These are phyloP conservation scores for Sarocladiaceae sp. DNA, from an alignment of 2,329 filamentous ascomycete genomes.

Conservation along the genomic window DNA sequence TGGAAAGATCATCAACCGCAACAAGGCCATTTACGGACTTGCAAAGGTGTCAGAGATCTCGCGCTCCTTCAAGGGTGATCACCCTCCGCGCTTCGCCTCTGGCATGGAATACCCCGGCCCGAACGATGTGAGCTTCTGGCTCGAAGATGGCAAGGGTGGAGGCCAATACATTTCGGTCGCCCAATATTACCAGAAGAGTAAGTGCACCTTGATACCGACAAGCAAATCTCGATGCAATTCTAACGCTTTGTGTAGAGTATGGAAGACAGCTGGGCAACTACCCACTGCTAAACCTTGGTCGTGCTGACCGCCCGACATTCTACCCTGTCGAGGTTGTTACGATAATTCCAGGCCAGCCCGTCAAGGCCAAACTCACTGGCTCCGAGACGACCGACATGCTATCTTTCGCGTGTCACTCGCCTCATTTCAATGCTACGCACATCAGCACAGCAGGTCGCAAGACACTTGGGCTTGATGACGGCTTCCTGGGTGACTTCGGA, in stretches of 20 bases:
- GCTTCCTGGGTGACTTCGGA: constrained; percentile 50
- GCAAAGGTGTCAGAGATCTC: constrained; percentile 18
- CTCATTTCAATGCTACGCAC: constrained; percentile 59
- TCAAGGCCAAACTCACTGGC: constrained; percentile 51
- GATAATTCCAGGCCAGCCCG: constrained; percentile 58
- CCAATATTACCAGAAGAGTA: constrained; percentile 39
- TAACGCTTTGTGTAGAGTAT: constrained; percentile 30
- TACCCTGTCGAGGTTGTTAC: constrained; percentile 60
- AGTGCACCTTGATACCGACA: constrained; percentile 15
- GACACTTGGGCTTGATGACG: constrained; percentile 51
- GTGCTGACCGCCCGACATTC: constrained; percentile 48
- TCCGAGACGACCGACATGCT: constrained; percentile 65
- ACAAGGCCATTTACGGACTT: constrained; percentile 23
- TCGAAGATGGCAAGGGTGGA: constrained; percentile 18
- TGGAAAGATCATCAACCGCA: constrained; percentile 22
- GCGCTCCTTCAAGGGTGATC: constrained; percentile 13
- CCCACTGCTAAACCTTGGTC: constrained; percentile 64
- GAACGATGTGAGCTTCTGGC: constrained; percentile 24
- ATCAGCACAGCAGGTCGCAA: constrained; percentile 53
- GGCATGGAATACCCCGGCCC: constrained; percentile 25
- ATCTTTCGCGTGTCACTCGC: constrained; percentile 61
- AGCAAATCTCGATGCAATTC: neutral
- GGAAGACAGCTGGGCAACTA: constrained; percentile 27
- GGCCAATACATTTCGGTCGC: constrained; percentile 30
- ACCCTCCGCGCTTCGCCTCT: constrained; percentile 17